Conservation (phyloP, 1,284 basidiomycete genomes). For the Irpex lacteus region DNA sequence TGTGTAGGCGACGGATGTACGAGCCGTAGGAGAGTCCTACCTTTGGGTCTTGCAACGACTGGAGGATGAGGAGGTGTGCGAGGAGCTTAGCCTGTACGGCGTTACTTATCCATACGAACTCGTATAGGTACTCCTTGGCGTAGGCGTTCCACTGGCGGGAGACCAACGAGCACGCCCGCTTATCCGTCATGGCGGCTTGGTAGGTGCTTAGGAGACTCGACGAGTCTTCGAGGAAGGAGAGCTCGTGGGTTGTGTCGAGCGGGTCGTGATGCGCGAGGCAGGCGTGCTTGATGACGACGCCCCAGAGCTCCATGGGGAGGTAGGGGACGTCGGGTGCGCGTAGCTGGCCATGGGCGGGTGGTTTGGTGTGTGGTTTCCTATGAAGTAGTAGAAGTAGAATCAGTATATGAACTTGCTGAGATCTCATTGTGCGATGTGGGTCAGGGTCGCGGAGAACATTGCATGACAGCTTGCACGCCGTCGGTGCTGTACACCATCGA, state of each 20-base stretch:
- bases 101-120: slow-evolving; percentile 65
- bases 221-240: slow-evolving; percentile 47
- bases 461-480: not conserved
- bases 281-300: slow-evolving; percentile 52
- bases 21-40: slow-evolving; percentile 39
- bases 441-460: not conserved
- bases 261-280: slow-evolving; percentile 42
- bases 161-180: slow-evolving; percentile 51
- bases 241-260: slow-evolving; percentile 43
- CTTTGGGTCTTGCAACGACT: slow-evolving; percentile 31
- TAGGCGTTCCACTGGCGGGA: slow-evolving; percentile 52
- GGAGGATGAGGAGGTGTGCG: slow-evolving; percentile 50
- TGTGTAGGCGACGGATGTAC: slow-evolving; percentile 60
- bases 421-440: not conserved
- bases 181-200: slow-evolving; percentile 43
- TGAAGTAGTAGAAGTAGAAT: not conserved
- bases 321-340: slow-evolving; percentile 30
- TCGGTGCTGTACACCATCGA: not conserved
- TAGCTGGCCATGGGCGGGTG: not conserved
- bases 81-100: slow-evolving; percentile 56
- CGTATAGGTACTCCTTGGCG: slow-evolving; percentile 54
- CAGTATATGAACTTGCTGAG: not conserved
- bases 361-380: not conserved
- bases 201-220: slow-evolving; percentile 44
- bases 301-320: slow-evolving; percentile 60